phyloP scores from a whole-genome alignment of 495 filamentous ascomycete genomes.

The Aspergillus funiculosus region DNA sequence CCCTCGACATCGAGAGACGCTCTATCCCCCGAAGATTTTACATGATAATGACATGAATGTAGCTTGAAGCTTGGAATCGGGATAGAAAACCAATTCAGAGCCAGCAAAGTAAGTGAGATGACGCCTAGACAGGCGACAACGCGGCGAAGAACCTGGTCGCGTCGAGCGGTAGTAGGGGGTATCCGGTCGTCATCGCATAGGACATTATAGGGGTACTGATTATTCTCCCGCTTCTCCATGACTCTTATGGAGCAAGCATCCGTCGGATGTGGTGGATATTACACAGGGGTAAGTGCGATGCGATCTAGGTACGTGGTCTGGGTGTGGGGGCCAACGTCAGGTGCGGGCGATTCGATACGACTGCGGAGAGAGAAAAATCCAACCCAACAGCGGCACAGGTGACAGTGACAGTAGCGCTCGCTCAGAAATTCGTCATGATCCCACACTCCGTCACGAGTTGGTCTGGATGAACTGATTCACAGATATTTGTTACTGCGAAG shows the following conservation, averaged over 20 bases:
- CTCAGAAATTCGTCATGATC: no score
- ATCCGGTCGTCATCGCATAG: not conserved
- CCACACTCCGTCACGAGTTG: no score
- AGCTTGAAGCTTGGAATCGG: constrained; percentile 3
- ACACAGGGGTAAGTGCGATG: not conserved
- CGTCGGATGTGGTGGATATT: constrained; percentile 2
- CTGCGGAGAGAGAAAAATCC: no score
- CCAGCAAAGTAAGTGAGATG: constrained; percentile 21
- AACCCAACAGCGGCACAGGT: no score
- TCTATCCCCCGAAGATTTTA: not conserved
- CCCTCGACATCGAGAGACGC: constrained; percentile 2
- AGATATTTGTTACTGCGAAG: no score
- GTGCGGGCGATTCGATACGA: not conserved
- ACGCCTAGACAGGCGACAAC: constrained; percentile 16
- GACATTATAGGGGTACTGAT: not conserved
- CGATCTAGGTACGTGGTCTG: no score
- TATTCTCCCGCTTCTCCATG: constrained; percentile 15
- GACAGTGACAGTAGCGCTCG: no score
- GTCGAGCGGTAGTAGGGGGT: constrained; percentile 11
- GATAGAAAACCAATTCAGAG: constrained; percentile 17
- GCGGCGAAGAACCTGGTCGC: constrained; percentile 15
- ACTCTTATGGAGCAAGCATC: not conserved
- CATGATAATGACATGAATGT: constrained; percentile 10
- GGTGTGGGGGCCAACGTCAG: constrained; percentile 1
- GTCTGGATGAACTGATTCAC: no score